These are phyloP conservation scores for Penicillium canariense DNA, from an alignment of 495 filamentous ascomycete genomes.

Conservation along the genomic window DNA sequence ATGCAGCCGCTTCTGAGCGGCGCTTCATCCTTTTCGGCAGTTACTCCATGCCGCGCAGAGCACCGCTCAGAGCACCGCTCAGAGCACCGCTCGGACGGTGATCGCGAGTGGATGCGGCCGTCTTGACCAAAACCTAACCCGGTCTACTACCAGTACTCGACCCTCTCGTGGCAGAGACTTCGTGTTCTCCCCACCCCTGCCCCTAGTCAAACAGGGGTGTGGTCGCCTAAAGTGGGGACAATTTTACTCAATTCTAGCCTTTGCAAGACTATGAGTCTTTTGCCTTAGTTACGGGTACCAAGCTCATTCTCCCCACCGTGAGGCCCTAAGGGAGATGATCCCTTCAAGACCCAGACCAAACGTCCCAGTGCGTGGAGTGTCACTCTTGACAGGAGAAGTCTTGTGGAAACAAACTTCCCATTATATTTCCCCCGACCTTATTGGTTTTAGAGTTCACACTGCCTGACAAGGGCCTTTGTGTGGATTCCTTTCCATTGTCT, in stretches of 20 bases:
- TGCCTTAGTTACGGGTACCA: constrained; percentile 7
- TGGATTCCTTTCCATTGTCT: constrained; percentile 8
- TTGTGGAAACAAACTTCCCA: background rate
- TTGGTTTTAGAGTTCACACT: constrained; percentile 22
- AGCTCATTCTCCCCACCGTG: constrained; percentile 1
- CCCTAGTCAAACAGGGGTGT: constrained; percentile 14
- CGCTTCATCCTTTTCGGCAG: background rate
- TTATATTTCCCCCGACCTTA: constrained; percentile 6
- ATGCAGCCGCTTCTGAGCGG: background rate
- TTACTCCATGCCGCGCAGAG: background rate
- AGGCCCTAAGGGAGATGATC: constrained; percentile 18
- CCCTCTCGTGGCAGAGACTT: constrained; percentile 11
- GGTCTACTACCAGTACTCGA: too few relatives aligned
- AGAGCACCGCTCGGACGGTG: constrained; percentile 2
- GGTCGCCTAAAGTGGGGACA: constrained; percentile 9
- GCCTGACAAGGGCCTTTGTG: constrained; percentile 2
- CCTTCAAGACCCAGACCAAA: background rate
- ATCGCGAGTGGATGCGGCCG: constrained; percentile 15
- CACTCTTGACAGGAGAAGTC: constrained; percentile 3
- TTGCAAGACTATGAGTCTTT: constrained; percentile 8
- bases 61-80: background rate
- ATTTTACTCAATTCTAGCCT: background rate
- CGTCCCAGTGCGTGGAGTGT: background rate
- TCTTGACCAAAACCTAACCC: constrained; percentile 13
- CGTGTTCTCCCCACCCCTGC: constrained; percentile 12